Evolutionary conservation across 2,329 filamentous ascomycete genomes (phyloP), one percentile per base, ranked within the genome.

Genomic region (Davidsoniella australis): DNA sequence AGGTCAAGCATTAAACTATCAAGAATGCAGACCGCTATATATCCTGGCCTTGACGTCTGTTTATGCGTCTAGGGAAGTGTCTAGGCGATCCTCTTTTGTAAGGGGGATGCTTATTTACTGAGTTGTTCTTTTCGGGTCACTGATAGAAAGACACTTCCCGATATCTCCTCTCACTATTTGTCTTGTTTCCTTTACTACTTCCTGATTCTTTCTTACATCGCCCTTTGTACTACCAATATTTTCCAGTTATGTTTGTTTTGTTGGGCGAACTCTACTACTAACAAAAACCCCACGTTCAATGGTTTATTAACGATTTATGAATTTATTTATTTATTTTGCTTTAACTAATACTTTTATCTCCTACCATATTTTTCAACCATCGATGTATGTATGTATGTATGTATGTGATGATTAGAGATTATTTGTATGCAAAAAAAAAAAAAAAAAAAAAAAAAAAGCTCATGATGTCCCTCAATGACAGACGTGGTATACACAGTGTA

Each of bases 221-320:
- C n/a, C 10, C 18, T 8, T 17, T 33, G 29, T 33, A 33, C 29
- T 33, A 33, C 29, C 29, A 33, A 33, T 33, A 12, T 12, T 5
- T 33, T 18, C 8, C 18, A 20, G 18, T 47, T 47, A 16, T 46
- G 24, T 7, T 48, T 41, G n/a, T 41, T 41, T 23, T 23, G 41
- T 29, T 48, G 10, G 40, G 20, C 12, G 29, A 26, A 29, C 10
- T 36, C 24, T 41, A 20, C 24, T 41, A 20, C n/a, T 24, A 23
- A 38, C 24, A 18, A 37, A 48, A 38, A 43, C 24, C 40, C 17
- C 47, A 43, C 39, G 37, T 48, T 37, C 42, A n/a, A 48, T 26
- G 40, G 41, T 29, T 36, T 29, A 42, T 20, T 48, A 33, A 48
- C 38, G 47, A 48, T 20, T 48, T 48, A 48, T 43, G 47, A 48